A percentile compares a stretch with the other conserved stretches of the same genome.
phyloP scores from a whole-genome alignment of 1,284 basidiomycete genomes.

The Pterulicium gracile region DNA sequence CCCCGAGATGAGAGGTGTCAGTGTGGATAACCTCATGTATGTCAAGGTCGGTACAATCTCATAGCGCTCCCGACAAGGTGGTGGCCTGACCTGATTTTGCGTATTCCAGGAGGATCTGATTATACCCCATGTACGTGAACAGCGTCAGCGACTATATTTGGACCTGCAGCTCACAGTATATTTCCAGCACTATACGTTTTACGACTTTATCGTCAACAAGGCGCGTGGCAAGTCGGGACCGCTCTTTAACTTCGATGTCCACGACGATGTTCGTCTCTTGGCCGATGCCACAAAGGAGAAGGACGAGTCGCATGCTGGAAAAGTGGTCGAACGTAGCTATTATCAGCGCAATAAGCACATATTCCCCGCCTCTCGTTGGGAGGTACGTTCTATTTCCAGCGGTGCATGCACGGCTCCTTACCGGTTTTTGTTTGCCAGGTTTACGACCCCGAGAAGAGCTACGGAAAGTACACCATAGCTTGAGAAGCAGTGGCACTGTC shows the following conservation, averaged over 20 bases:
- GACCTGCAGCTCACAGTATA: conserved; percentile 1
- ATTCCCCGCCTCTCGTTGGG: conserved; percentile 92
- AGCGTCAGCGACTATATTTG: background rate
- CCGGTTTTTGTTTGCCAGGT: conserved; percentile 35
- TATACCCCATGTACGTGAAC: conserved; percentile 71
- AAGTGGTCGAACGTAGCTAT: conserved; percentile 94
- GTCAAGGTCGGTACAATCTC: conserved; percentile 63
- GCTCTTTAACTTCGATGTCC: conserved; percentile 98
- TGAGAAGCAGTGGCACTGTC: no score
- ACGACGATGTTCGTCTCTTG: conserved; percentile 94
- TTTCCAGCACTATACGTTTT: conserved; percentile 93
- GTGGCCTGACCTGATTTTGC: background rate
- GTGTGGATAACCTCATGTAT: conserved; percentile 97
- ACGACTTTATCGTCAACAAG: conserved; percentile 98
- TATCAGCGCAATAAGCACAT: conserved; percentile 97
- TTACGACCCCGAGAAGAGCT: conserved; percentile 86
- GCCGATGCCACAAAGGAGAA: conserved; percentile 94
- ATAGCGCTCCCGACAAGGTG: background rate
- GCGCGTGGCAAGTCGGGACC: conserved; percentile 97
- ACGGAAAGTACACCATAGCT: conserved; percentile 80
- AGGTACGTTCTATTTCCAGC: conserved; percentile 41
- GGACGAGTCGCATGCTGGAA: conserved; percentile 97
- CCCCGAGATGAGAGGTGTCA: conserved; percentile 81
- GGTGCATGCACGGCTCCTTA: background rate
- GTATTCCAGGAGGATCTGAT: conserved; percentile 81